These are phyloP conservation scores for Paecilomyces formosus DNA, from an alignment of 2,329 filamentous ascomycete species.

Conservation along the genomic window DNA sequence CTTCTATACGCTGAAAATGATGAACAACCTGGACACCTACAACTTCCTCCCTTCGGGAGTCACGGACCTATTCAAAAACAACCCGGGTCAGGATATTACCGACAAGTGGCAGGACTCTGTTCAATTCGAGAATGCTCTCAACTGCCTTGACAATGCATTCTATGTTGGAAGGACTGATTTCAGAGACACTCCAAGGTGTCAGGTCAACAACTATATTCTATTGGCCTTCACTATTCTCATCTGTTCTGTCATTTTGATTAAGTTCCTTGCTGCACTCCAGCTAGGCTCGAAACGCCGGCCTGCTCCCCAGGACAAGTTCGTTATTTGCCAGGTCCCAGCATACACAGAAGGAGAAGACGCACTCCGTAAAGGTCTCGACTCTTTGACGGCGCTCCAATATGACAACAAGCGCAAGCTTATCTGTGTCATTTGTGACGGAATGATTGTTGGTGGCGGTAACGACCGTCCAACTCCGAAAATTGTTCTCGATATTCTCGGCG, in stretches of 20 bases:
- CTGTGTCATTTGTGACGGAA: conserved; percentile 91
- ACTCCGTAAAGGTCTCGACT: conserved; percentile 85
- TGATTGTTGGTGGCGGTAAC: conserved; percentile 93
- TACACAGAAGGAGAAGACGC: conserved; percentile 98
- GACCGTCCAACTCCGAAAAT: conserved; percentile 97
- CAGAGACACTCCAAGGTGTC: conserved; percentile 65
- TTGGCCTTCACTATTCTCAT: conserved; percentile 81
- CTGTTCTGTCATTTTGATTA: conserved; percentile 69
- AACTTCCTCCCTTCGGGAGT: conserved; percentile 66
- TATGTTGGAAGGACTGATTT: conserved; percentile 82
- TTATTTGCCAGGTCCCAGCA: conserved; percentile 95
- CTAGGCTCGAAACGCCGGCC: conserved; percentile 88
- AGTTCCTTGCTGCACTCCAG: conserved; percentile 89
- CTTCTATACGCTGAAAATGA: conserved; percentile 62
- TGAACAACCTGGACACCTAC: conserved; percentile 52
- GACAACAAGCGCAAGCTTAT: conserved; percentile 98
- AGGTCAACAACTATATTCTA: conserved; percentile 85
- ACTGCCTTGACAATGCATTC: conserved; percentile 77
- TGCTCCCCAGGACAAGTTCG: conserved; percentile 91
- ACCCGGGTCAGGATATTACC: conserved; percentile 74
- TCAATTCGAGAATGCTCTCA: conserved; percentile 58
- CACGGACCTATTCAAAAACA: conserved; percentile 60
- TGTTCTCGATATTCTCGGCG: conserved; percentile 91
- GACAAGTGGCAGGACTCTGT: conserved; percentile 49
- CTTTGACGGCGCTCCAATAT: conserved; percentile 86